Evolutionary conservation across 495 filamentous ascomycete genomes (phyloP).

Genomic region (Xylaria bambusicola): DNA sequence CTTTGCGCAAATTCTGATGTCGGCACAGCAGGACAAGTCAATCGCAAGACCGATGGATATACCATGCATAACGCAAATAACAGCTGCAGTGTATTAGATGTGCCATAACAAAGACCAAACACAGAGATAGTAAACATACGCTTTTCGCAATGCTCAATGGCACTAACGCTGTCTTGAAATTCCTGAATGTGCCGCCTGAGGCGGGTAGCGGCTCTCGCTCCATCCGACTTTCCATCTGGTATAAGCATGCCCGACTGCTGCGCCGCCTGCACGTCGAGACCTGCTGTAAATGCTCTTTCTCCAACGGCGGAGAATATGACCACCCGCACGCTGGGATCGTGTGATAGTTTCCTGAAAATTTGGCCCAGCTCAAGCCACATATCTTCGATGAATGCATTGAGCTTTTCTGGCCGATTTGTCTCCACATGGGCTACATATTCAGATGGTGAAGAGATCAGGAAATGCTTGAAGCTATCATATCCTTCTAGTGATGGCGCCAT

Average conservation of each 20-base stretch:
- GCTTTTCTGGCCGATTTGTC: slow-evolving; percentile 85
- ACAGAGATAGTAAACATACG: slow-evolving; percentile 47
- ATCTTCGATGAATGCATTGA: slow-evolving; percentile 86
- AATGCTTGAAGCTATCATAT: slow-evolving; percentile 64
- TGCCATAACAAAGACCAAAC: background rate
- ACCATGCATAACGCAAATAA: slow-evolving; percentile 83
- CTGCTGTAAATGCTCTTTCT: slow-evolving; percentile 80
- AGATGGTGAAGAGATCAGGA: slow-evolving; percentile 70
- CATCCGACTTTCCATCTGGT: slow-evolving; percentile 46
- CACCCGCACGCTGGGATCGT: slow-evolving; percentile 69
- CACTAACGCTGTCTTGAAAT: slow-evolving; percentile 76
- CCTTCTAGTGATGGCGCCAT: slow-evolving; percentile 22
- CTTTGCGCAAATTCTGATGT: slow-evolving; percentile 72
- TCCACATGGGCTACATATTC: slow-evolving; percentile 86
- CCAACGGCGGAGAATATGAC: slow-evolving; percentile 84
- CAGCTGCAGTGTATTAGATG: slow-evolving; percentile 51
- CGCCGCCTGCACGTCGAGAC: slow-evolving; percentile 75
- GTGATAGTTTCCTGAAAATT: slow-evolving; percentile 74
- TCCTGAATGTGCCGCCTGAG: slow-evolving; percentile 68
- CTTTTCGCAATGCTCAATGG: slow-evolving; percentile 86
- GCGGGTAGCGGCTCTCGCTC: slow-evolving; percentile 64
- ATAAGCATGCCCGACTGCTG: slow-evolving; percentile 43
- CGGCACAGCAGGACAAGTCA: slow-evolving; percentile 75
- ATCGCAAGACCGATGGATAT: slow-evolving; percentile 79
- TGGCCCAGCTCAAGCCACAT: slow-evolving; percentile 86